Conservation (phyloP, 177 flowering plant species). For the Vitis hybrid region DNA sequence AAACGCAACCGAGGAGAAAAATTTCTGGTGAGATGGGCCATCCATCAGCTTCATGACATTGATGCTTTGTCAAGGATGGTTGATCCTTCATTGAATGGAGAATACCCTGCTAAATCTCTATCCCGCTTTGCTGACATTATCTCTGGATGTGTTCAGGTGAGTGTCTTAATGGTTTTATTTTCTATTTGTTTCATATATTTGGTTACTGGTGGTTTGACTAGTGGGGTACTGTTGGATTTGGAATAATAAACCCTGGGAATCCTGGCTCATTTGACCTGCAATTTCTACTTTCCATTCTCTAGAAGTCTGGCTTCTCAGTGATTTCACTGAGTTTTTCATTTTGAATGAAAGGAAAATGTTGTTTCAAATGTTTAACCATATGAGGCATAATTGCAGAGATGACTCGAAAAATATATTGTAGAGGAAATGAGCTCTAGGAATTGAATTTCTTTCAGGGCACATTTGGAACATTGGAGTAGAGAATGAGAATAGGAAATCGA, state of each 20-base stretch:
- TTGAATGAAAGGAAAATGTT: no score
- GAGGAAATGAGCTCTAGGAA: no score
- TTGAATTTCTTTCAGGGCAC: no score
- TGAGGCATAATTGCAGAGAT: no score
- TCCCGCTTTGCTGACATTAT: conserved; percentile 92
- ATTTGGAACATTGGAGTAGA: no score
- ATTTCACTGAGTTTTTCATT: no score
- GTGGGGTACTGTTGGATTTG: neutral
- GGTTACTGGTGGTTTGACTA: neutral
- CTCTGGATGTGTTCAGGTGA: conserved; percentile 86
- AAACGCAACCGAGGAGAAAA: conserved; percentile 74
- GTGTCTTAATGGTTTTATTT: conserved; percentile 11
- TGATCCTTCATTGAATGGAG: conserved; percentile 80
- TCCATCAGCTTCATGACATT: conserved; percentile 90
- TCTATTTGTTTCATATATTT: neutral
- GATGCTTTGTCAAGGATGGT: conserved; percentile 88
- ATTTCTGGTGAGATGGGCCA: conserved; percentile 87
- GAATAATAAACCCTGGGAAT: neutral
- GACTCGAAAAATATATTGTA: no score
- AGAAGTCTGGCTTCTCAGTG: no score
- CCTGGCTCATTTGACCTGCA: neutral
- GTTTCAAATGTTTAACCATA: no score
- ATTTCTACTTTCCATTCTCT: no score
- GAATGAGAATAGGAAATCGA: no score
- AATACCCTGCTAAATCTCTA: conserved; percentile 77